These are phyloP conservation scores for Wickerhamiella shivajii DNA, from an alignment of 805 yeast species.

Conservation along the genomic window DNA sequence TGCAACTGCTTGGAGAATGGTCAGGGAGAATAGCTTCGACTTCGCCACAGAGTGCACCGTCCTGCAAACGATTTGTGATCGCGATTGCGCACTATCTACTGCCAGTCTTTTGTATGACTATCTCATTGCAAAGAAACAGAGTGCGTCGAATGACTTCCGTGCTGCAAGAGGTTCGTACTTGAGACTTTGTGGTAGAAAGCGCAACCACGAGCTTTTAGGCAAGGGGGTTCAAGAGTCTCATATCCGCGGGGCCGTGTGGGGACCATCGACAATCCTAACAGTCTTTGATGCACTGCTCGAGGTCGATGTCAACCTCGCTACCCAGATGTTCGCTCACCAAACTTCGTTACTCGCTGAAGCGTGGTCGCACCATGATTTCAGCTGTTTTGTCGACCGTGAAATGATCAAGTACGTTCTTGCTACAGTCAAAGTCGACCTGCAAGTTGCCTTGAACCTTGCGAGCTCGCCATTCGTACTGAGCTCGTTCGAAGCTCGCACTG, in stretches of 20 bases:
- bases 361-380: slow-evolving; percentile 8
- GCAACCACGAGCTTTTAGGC: slow-evolving; percentile 13
- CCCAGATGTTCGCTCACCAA: slow-evolving; percentile 21
- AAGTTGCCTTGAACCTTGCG: slow-evolving; percentile 14
- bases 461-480: slow-evolving; percentile 11
- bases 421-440: slow-evolving; percentile 2
- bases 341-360: slow-evolving; percentile 9
- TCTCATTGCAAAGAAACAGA: slow-evolving; percentile 14
- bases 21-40: background rate
- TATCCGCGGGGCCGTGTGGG: slow-evolving; percentile 20
- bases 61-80: slow-evolving; percentile 5
- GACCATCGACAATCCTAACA: slow-evolving; percentile 18
- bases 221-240: slow-evolving; percentile 22
- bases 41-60: slow-evolving; percentile 1
- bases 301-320: slow-evolving; percentile 18
- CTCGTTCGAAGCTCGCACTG: slow-evolving; percentile 12
- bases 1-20: slow-evolving; percentile 1
- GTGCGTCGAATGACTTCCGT: slow-evolving; percentile 7
- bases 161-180: slow-evolving; percentile 19
- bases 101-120: slow-evolving; percentile 15
- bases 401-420: slow-evolving; percentile 9
- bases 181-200: slow-evolving; percentile 14
- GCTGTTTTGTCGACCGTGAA: slow-evolving; percentile 15
- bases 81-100: slow-evolving; percentile 12
- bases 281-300: slow-evolving; percentile 11